A percentile compares a stretch with the other conserved stretches of the same genome.
These are phyloP conservation scores for Oidium heveae DNA, from an alignment of 2,329 filamentous ascomycete species.

Conservation along the genomic window DNA sequence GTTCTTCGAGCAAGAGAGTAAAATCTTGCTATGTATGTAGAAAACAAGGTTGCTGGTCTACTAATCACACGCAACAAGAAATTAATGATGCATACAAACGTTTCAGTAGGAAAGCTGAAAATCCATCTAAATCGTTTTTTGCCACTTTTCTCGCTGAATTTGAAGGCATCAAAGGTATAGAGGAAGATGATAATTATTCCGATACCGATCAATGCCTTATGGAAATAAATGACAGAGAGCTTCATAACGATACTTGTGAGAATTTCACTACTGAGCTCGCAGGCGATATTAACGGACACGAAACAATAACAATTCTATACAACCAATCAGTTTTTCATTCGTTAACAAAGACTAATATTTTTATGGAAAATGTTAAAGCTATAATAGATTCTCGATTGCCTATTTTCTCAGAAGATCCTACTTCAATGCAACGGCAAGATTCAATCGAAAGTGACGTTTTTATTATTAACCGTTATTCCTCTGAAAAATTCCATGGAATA, in stretches of 20 bases:
- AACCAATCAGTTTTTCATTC: not conserved
- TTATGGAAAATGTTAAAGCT: not conserved
- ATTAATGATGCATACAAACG: not conserved
- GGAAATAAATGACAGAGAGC: not conserved
- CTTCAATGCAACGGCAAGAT: not conserved
- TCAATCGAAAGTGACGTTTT: not conserved
- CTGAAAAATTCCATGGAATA: not conserved
- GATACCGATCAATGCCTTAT: not conserved
- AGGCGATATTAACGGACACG: not conserved
- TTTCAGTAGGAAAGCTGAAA: not conserved
- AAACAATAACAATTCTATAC: not conserved
- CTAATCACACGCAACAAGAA: not conserved
- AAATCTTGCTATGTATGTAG: not conserved
- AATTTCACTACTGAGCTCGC: not conserved
- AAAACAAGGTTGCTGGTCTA: not conserved
- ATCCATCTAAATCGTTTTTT: not conserved
- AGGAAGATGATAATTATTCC: not conserved
- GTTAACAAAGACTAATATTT: not conserved
- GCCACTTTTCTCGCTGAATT: not conserved
- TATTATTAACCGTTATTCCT: not conserved
- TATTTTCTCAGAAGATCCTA: not conserved
- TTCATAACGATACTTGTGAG: not conserved
- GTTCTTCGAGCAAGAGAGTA: too few species aligned
- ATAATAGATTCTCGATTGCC: not conserved
- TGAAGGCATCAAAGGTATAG: not conserved